A percentile compares a stretch with the other conserved stretches of the same genome.
phyloP scores from a whole-genome alignment of 192 early-diverging fungal species.

The Coemansia sp. region DNA sequence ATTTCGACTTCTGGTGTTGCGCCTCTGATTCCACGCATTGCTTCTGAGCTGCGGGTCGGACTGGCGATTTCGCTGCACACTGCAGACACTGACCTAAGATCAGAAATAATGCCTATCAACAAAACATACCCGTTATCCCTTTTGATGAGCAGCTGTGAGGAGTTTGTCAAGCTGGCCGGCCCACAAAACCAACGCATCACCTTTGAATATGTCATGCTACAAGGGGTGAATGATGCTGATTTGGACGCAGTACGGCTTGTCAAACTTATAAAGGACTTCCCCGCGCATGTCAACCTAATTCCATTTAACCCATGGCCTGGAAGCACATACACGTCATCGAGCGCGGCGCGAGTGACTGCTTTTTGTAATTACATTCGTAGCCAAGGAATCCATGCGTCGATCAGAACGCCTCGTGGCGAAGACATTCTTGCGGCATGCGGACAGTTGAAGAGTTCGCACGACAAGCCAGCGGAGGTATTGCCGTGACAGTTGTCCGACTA shows the following conservation, averaged over 20 bases:
- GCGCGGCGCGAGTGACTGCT: conserved; percentile 54
- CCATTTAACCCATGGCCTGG: conserved; percentile 91
- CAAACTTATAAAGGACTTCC: conserved; percentile 60
- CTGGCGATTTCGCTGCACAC: conserved; percentile 88
- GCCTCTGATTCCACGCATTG: conserved; percentile 75
- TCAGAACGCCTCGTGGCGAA: conserved; percentile 63
- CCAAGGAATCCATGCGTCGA: conserved; percentile 58
- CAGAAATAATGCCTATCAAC: conserved; percentile 82
- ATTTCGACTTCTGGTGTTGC: conserved; percentile 83
- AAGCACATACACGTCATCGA: conserved; percentile 62
- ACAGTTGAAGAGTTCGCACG: conserved; percentile 55
- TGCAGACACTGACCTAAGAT: conserved; percentile 69
- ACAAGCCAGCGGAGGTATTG: not conserved
- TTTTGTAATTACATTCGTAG: conserved; percentile 57
- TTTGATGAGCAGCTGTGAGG: conserved; percentile 68
- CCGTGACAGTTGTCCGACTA: no score
- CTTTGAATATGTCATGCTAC: conserved; percentile 91
- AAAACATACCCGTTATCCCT: conserved; percentile 73
- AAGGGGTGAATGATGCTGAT: conserved; percentile 77
- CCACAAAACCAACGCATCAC: conserved; percentile 70
- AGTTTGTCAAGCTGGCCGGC: conserved; percentile 59
- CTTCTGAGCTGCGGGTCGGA: conserved; percentile 64
- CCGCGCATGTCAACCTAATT: conserved; percentile 76
- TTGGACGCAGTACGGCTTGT: conserved; percentile 68
- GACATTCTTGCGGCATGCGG: conserved; percentile 85